Evolutionary conservation across 2,329 filamentous ascomycete species (phyloP).

Genomic region (Fusarium sp.): DNA sequence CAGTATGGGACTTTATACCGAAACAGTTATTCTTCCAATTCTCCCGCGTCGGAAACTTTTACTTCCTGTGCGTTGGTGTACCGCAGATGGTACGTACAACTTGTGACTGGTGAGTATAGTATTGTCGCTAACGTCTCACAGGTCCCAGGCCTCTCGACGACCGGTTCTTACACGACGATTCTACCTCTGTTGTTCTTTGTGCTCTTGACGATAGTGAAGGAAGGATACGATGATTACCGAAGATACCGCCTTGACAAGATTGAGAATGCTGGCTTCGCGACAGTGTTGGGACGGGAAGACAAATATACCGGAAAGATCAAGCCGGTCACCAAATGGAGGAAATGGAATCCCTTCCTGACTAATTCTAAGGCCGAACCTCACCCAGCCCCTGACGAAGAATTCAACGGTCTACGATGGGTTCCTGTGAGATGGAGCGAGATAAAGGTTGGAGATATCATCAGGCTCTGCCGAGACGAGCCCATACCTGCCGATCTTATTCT

Average conservation of each 20-base stretch:
- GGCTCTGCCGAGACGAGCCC: constrained; percentile 74
- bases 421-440: constrained; percentile 58
- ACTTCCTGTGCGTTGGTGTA: constrained; percentile 86
- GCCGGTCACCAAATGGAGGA: constrained; percentile 37
- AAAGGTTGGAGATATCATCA: constrained; percentile 62
- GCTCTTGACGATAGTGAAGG: constrained; percentile 82
- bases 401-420: constrained; percentile 67
- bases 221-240: constrained; percentile 87
- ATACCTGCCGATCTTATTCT: constrained; percentile 87
- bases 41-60: constrained; percentile 86
- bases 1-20: constrained; percentile 84
- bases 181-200: constrained; percentile 81
- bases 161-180: constrained; percentile 79
- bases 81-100: constrained; percentile 70
- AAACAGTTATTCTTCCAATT: constrained; percentile 89
- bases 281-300: constrained; percentile 56
- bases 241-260: constrained; percentile 83
- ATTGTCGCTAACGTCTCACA: constrained; percentile 34
- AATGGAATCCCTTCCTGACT: constrained; percentile 50
- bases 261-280: constrained; percentile 73
- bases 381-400: constrained; percentile 66
- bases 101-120: neutral
- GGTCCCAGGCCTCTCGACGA: constrained; percentile 79
- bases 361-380: constrained; percentile 47
- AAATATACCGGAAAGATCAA: constrained; percentile 47